phyloP scores from a whole-genome alignment of 2,329 filamentous ascomycete genomes.

The Trichoderma sp. region DNA sequence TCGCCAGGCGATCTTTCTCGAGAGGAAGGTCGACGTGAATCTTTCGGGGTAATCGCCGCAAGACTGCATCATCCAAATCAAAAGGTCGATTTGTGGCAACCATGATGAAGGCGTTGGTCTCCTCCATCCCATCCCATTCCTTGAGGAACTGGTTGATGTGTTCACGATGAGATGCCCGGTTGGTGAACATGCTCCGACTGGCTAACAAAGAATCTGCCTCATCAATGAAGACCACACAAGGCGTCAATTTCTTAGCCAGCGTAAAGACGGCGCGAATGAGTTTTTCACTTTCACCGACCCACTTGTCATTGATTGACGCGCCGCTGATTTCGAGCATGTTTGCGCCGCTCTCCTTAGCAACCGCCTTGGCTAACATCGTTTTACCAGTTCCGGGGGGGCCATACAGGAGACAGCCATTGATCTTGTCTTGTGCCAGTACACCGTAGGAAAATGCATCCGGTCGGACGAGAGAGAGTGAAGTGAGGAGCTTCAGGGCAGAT shows the following conservation, averaged over 20 bases:
- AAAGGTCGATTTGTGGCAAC: conserved; percentile 95
- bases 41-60: conserved; percentile 73
- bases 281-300: conserved; percentile 94
- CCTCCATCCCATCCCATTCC: conserved; percentile 91
- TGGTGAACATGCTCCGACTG: conserved; percentile 66
- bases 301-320: conserved; percentile 93
- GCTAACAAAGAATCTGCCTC: conserved; percentile 93
- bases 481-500: conserved; percentile 84
- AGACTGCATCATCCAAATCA: conserved; percentile 85
- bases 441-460: conserved; percentile 97
- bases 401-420: conserved; percentile 85
- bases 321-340: conserved; percentile 86
- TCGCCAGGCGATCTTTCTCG: conserved; percentile 65
- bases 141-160: conserved; percentile 95
- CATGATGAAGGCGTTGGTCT: conserved; percentile 91
- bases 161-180: conserved; percentile 75
- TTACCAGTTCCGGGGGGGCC: conserved; percentile 83
- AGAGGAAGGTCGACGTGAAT: conserved; percentile 74
- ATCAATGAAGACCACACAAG: conserved; percentile 94
- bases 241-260: conserved; percentile 85
- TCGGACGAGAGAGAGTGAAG: conserved; percentile 79
- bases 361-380: conserved; percentile 68
- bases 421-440: conserved; percentile 85
- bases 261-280: conserved; percentile 91
- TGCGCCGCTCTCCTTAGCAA: conserved; percentile 68